A percentile compares a stretch with the other conserved stretches of the same genome.
These are phyloP conservation scores for Alternaria arbusti DNA, from an alignment of 2,329 filamentous ascomycete species.

Conservation along the genomic window DNA sequence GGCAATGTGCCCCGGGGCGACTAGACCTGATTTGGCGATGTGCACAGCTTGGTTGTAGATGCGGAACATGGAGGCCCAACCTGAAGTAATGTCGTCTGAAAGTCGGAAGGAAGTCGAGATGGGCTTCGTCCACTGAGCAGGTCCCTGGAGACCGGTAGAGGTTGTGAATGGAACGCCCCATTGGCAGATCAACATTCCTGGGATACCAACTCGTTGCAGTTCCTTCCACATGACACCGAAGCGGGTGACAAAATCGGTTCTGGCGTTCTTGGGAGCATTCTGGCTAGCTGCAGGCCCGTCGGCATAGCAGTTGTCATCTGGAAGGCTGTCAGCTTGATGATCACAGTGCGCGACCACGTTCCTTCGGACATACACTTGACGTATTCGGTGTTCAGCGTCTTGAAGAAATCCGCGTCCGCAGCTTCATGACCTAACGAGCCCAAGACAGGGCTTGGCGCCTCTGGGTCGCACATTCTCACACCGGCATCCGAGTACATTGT, in stretches of 20 bases:
- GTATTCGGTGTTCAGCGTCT: constrained; percentile 27
- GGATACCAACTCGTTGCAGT: constrained; percentile 22
- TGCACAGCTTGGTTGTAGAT: constrained; percentile 30
- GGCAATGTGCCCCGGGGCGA: constrained; percentile 24
- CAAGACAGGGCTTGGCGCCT: constrained; percentile 22
- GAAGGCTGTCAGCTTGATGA: not conserved
- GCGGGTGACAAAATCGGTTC: constrained; percentile 23
- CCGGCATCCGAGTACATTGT: constrained; percentile 31
- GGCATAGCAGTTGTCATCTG: constrained; percentile 29
- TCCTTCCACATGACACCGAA: constrained; percentile 28
- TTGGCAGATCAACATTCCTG: constrained; percentile 26
- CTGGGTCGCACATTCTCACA: constrained; percentile 25
- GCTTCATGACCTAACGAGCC: constrained; percentile 24
- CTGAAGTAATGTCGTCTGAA: constrained; percentile 22
- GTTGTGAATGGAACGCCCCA: constrained; percentile 22
- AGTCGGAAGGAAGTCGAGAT: constrained; percentile 29
- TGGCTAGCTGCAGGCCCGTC: constrained; percentile 20
- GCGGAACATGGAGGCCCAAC: constrained; percentile 23
- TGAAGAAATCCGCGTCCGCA: constrained; percentile 26
- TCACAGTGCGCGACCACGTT: not conserved
- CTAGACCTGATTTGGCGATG: constrained; percentile 20
- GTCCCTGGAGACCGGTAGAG: constrained; percentile 21
- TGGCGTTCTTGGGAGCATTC: constrained; percentile 23
- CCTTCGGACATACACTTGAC: constrained; percentile 18
- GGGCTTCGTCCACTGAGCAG: constrained; percentile 22